Evolutionary conservation across 768 basidiomycete genomes (phyloP).

Genomic region (Botryobasidium botryosum): DNA sequence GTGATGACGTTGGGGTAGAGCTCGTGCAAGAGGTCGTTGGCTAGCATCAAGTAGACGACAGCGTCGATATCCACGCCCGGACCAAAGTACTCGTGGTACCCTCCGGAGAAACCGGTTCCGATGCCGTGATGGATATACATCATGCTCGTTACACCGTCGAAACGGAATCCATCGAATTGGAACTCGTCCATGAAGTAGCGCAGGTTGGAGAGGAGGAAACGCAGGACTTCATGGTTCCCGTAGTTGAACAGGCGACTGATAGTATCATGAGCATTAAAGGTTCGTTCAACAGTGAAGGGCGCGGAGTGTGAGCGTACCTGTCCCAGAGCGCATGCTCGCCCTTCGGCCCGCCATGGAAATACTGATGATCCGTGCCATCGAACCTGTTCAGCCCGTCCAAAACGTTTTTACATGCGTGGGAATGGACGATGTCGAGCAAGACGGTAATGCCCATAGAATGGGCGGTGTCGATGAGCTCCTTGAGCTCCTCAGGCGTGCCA

Average conservation of each 20-base stretch:
- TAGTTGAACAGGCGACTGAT: slow-evolving; percentile 84
- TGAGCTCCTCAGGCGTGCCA: slow-evolving; percentile 88
- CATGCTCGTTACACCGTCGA: slow-evolving; percentile 99
- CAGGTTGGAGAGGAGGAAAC: slow-evolving; percentile 89
- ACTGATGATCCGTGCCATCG: slow-evolving; percentile 92
- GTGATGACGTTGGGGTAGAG: slow-evolving; percentile 70
- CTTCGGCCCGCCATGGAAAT: slow-evolving; percentile 87
- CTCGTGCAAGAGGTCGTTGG: slow-evolving; percentile 75
- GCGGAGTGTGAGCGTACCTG: slow-evolving; percentile 21
- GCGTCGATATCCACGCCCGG: slow-evolving; percentile 68
- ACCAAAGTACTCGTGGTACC: slow-evolving; percentile 98
- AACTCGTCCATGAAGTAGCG: slow-evolving; percentile 93
- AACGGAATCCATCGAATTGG: slow-evolving; percentile 92
- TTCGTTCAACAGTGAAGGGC: neutral
- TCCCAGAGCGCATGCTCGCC: slow-evolving; percentile 97
- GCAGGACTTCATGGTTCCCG: slow-evolving; percentile 78
- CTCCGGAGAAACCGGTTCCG: slow-evolving; percentile 92
- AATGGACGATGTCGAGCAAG: slow-evolving; percentile 92
- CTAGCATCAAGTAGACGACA: slow-evolving; percentile 93
- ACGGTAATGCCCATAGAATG: slow-evolving; percentile 87
- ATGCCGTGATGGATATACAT: slow-evolving; percentile 99
- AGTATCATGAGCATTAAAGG: neutral
- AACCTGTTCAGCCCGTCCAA: slow-evolving; percentile 90
- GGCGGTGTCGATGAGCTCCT: slow-evolving; percentile 87
- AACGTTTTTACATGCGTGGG: slow-evolving; percentile 95